Conservation (phyloP, 192 early-diverging fungal genomes). For the Coemansia umbellata region DNA sequence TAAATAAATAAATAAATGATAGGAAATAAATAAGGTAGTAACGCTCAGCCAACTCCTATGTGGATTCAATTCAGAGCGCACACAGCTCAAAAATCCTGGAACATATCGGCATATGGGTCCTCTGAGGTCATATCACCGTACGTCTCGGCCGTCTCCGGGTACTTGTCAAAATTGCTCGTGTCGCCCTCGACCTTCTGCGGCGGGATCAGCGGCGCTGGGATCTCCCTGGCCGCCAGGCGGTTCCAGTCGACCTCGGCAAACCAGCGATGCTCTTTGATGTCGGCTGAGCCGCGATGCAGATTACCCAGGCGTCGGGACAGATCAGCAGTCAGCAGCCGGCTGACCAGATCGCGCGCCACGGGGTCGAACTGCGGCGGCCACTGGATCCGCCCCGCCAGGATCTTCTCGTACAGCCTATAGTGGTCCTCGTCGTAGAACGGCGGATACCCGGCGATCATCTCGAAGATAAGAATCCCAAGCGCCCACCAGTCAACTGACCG, state of each 20-base stretch:
- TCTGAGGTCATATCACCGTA: slow-evolving; percentile 71
- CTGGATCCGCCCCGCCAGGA: slow-evolving; percentile 74
- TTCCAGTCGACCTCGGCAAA: slow-evolving; percentile 93
- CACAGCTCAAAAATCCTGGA: slow-evolving; percentile 73
- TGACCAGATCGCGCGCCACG: slow-evolving; percentile 77
- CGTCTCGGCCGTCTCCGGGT: slow-evolving; percentile 85
- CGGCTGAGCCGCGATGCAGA: slow-evolving; percentile 73
- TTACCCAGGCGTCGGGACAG: slow-evolving; percentile 86
- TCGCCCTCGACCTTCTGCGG: slow-evolving; percentile 79
- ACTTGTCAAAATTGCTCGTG: slow-evolving; percentile 91
- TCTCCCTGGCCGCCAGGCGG: slow-evolving; percentile 62
- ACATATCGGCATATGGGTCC: slow-evolving; percentile 70
- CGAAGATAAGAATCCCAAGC: slow-evolving; percentile 88
- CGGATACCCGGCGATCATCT: slow-evolving; percentile 93
- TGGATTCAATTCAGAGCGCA: too few species aligned
- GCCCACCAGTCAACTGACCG: slow-evolving; percentile 96
- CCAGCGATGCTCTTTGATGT: slow-evolving; percentile 95
- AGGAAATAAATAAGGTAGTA: not conserved
- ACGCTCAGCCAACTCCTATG: not conserved
- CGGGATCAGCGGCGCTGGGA: slow-evolving; percentile 86
- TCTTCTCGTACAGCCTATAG: slow-evolving; percentile 90
- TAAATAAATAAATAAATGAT: not conserved
- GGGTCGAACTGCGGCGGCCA: slow-evolving; percentile 88
- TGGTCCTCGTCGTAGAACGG: slow-evolving; percentile 96
- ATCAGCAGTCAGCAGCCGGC: slow-evolving; percentile 74